Conservation (phyloP, 495 filamentous ascomycete species). For the Xylaria venustula region DNA sequence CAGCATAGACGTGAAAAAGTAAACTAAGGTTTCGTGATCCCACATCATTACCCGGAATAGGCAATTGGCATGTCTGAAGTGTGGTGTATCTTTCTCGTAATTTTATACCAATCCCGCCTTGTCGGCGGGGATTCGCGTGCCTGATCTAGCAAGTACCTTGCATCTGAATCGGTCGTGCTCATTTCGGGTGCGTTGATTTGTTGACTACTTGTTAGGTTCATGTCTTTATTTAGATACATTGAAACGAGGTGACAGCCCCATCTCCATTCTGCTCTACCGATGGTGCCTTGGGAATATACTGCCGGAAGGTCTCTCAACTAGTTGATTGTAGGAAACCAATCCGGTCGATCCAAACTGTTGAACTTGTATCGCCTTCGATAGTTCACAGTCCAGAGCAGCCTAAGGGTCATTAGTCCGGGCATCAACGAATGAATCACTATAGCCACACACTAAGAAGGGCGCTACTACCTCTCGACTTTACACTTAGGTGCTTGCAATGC, state of each 20-base stretch:
- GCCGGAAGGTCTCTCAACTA: background rate
- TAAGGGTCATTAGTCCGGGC: background rate
- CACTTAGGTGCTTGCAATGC: background rate
- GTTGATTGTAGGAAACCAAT: background rate
- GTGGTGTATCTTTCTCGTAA: background rate
- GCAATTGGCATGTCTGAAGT: background rate
- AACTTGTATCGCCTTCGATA: background rate
- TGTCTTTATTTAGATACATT: background rate
- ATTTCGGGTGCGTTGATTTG: background rate
- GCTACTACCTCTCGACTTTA: background rate
- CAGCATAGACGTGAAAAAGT: background rate
- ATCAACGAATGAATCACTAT: background rate
- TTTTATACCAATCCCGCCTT: background rate
- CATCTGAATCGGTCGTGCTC: background rate
- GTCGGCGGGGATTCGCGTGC: background rate
- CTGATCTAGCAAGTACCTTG: background rate
- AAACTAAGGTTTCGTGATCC: conserved; percentile 9
- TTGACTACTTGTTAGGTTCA: background rate
- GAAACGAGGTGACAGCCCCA: background rate
- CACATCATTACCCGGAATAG: background rate
- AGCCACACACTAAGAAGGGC: background rate
- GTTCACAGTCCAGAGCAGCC: background rate
- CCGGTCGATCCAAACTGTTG: background rate
- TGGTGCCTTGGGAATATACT: background rate
- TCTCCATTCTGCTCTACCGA: background rate